These are phyloP conservation scores for Phialophora tarda DNA, from an alignment of 2,329 filamentous ascomycete species.

Conservation along the genomic window DNA sequence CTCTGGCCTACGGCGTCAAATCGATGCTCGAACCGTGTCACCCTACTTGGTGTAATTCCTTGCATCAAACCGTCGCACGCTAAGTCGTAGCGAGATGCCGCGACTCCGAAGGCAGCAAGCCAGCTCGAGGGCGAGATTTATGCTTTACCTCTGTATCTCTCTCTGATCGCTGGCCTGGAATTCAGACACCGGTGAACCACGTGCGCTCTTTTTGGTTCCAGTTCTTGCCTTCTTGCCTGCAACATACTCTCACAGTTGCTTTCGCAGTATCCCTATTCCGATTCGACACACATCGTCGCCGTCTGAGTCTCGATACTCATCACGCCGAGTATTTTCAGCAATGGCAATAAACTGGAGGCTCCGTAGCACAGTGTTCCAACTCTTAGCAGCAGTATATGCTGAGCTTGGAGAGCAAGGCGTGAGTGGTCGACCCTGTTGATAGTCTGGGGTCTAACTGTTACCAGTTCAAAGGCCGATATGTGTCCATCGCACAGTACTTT, in stretches of 20 bases:
- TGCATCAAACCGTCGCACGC: neutral
- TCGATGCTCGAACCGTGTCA: neutral
- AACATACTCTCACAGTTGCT: neutral
- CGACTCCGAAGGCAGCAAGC: neutral
- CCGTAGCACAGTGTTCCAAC: conserved; percentile 26
- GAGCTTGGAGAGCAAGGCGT: conserved; percentile 32
- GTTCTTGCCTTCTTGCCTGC: neutral
- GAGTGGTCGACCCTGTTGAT: neutral
- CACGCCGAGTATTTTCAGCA: neutral
- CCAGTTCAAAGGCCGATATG: conserved; percentile 33
- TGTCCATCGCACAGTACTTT: conserved; percentile 28
- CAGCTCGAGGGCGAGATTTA: neutral
- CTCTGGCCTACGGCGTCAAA: neutral
- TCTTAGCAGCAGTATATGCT: conserved; percentile 31
- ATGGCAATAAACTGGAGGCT: conserved; percentile 31
- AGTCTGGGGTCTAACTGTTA: neutral
- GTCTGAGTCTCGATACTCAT: neutral
- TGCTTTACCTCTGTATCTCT: neutral
- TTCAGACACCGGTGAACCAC: neutral
- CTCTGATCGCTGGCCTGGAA: neutral
- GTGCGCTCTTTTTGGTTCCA: neutral
- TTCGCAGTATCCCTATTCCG: neutral
- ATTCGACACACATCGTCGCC: neutral
- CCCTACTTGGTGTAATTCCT: neutral
- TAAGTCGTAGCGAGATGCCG: neutral